Evolutionary conservation across 129 eudicot genomes (phyloP).

Genomic region (Ambrosia trifida): DNA sequence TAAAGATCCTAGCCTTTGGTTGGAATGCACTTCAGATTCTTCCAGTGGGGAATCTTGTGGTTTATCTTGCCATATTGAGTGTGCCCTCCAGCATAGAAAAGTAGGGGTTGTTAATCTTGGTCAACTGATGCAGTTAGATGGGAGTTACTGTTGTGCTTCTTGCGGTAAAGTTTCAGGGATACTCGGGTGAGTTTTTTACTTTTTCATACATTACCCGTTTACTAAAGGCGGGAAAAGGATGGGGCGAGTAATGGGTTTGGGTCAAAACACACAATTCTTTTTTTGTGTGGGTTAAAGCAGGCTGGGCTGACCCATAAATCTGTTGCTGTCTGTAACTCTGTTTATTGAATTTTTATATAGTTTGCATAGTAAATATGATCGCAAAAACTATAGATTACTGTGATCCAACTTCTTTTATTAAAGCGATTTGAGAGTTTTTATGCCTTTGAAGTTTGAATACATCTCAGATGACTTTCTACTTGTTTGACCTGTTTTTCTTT

Average conservation of each 20-base stretch:
- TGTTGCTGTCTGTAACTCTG: not conserved
- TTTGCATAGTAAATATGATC: not conserved
- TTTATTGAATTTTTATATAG: not conserved
- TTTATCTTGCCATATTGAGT: conserved; percentile 90
- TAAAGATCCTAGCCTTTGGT: conserved; percentile 97
- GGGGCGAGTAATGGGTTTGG: not conserved
- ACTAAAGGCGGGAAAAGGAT: conserved; percentile 1
- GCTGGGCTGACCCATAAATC: not conserved
- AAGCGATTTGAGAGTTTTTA: not conserved
- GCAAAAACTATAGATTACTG: not conserved
- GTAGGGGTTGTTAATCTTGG: conserved; percentile 92
- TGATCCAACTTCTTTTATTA: not conserved
- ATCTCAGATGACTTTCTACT: not conserved
- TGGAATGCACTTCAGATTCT: conserved; percentile 84
- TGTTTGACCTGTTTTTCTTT: not conserved
- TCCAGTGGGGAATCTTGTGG: conserved; percentile 71
- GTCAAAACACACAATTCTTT: not conserved
- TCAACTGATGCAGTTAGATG: conserved; percentile 81
- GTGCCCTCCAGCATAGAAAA: conserved; percentile 78
- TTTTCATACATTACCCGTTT: not conserved
- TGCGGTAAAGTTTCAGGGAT: conserved; percentile 98
- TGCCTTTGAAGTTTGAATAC: not conserved
- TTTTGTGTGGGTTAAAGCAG: not conserved
- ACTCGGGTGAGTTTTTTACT: conserved; percentile 62
- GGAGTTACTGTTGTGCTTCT: conserved; percentile 91